These are phyloP conservation scores for Chaetothyriales sp. DNA, from an alignment of 2,329 filamentous ascomycete species.

Conservation along the genomic window DNA sequence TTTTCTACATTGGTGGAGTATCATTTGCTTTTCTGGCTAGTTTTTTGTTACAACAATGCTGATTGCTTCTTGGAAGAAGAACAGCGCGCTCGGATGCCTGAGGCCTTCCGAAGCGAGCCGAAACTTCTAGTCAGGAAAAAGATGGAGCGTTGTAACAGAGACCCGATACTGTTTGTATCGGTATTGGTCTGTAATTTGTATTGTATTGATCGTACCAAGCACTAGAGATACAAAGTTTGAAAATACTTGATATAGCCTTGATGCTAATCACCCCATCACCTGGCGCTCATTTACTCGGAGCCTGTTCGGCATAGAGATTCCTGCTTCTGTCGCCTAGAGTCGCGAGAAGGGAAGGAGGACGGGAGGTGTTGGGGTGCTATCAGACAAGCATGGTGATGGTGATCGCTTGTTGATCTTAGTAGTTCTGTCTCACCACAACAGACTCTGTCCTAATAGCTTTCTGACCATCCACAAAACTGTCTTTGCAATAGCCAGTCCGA, in stretches of 20 bases:
- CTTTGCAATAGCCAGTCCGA: neutral
- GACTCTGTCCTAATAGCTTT: neutral
- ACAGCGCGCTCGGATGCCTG: too few species aligned
- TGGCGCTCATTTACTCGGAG: neutral
- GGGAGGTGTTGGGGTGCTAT: neutral
- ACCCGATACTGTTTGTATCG: neutral
- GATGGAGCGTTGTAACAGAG: too few species aligned
- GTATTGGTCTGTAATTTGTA: neutral
- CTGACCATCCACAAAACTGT: neutral
- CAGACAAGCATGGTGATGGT: neutral
- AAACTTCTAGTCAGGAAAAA: too few species aligned
- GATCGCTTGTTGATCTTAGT: neutral
- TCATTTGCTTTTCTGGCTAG: too few species aligned
- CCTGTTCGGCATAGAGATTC: neutral
- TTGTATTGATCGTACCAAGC: neutral
- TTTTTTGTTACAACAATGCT: too few species aligned
- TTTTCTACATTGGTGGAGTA: too few species aligned
- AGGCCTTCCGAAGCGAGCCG: too few species aligned
- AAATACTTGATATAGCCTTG: neutral
- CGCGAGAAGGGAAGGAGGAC: neutral
- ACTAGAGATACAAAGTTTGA: neutral
- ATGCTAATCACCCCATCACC: neutral
- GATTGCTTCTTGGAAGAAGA: too few species aligned
- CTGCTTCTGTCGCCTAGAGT: neutral
- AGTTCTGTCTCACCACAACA: neutral